Evolutionary conservation across 2,329 filamentous ascomycete species (phyloP), one percentile per base, ranked within the genome.

Genomic region (Clarireedia monteithiana): DNA sequence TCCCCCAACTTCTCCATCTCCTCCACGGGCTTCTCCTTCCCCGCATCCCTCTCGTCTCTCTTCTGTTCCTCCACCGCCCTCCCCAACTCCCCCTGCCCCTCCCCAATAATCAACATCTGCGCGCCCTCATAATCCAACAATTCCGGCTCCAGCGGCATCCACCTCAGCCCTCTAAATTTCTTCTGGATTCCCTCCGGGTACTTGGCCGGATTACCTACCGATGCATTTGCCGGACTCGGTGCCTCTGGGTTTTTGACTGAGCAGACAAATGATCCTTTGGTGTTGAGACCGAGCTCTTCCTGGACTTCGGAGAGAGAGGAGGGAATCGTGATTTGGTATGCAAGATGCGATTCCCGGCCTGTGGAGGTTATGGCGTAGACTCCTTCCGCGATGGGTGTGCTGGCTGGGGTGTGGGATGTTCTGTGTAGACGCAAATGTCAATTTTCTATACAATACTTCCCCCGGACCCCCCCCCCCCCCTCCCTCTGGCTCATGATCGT

Each of bases 331-430:
- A 91, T 73, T 57, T 91, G 80, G 66, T 96, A 96, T 0, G 80
- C 87, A 7, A 96, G 75, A 64, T 95, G 90, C 2, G 84, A 88
- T 48, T 86, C 81, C 0, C 84, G 76, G 1, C 83, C 83, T 0
- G 85, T 89, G 2, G 80, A 82, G 0, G 86, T 89, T 52, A 96
- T 84, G 0, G 86, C 86, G 64, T 96, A 96, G 0, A 95, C 83
- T 0, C 91, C 91, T 69, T 95, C 90, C 0, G 84, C 91, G n/a
- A 91, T 77, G 0, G 88, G 88, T 0, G 80, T 85, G 1, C 88
- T 85, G 1, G 86, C 82, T 0, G 88, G 84, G 0, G 76, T 78
- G 50, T 86, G 83, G 12, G 59, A 64, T 47, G 88, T 80, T 14
- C 80, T 81, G 38, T 40, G 40, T 9, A 14, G 10, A 34, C 6